Evolutionary conservation across 2,329 filamentous ascomycete genomes (phyloP).

Genomic region (Herpotrichia juniperi): DNA sequence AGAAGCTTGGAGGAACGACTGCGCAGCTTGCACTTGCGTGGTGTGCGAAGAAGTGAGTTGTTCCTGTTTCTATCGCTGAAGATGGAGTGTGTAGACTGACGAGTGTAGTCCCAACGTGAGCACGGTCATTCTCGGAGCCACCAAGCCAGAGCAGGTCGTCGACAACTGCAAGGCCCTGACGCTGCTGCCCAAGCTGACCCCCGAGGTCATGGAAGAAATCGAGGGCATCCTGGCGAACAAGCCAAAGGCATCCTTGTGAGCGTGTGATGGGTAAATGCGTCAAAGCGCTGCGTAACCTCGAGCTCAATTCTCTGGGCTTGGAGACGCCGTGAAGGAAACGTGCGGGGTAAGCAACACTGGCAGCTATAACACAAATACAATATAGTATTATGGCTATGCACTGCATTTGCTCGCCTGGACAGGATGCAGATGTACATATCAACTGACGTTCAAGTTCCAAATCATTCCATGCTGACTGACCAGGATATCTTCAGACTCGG

Average conservation of each 20-base stretch:
- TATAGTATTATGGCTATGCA: not conserved
- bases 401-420: not conserved
- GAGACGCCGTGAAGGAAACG: not conserved
- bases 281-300: not conserved
- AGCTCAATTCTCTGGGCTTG: not conserved
- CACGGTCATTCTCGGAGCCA: constrained; percentile 62
- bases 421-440: constrained; percentile 4
- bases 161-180: constrained; percentile 56
- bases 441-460: constrained; percentile 20
- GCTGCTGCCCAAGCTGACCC: constrained; percentile 47
- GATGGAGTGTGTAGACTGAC: constrained; percentile 11
- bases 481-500: not conserved
- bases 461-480: constrained; percentile 9
- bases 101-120: constrained; percentile 55
- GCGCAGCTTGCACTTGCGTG: constrained; percentile 65
- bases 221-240: constrained; percentile 48
- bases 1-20: constrained; percentile 55
- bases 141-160: constrained; percentile 56
- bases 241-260: constrained; percentile 29
- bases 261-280: not conserved
- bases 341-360: constrained; percentile 1
- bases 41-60: constrained; percentile 60
- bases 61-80: not conserved
- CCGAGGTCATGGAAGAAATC: constrained; percentile 48
- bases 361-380: constrained; percentile 1